Conservation (phyloP, 176 grass and related monocot species). For the Triticum dicoccoides region DNA sequence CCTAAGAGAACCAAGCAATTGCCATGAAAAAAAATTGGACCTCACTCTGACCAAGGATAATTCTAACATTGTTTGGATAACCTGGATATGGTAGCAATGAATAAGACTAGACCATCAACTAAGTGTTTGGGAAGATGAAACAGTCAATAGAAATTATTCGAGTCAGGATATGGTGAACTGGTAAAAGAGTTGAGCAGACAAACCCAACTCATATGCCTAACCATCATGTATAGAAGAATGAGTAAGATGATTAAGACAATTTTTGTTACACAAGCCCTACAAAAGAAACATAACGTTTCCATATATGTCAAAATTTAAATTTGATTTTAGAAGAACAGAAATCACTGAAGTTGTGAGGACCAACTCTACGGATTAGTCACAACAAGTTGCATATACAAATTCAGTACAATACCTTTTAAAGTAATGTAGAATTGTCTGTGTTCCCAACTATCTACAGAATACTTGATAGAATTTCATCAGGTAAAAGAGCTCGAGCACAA, state of each 20-base stretch:
- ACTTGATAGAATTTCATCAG: constrained; percentile 64
- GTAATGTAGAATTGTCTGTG: constrained; percentile 56
- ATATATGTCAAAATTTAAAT: not conserved
- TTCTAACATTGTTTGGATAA: not conserved
- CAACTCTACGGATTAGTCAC: not conserved
- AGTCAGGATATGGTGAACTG: not conserved
- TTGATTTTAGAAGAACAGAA: not conserved
- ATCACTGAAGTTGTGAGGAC: not conserved
- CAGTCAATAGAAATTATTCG: not conserved
- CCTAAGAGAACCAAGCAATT: not conserved
- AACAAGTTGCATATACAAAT: not conserved
- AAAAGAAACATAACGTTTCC: not conserved
- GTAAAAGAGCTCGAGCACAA: constrained; percentile 71
- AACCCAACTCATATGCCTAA: not conserved
- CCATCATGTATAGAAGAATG: not conserved
- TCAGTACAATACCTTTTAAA: constrained; percentile 59
- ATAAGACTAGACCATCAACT: not conserved
- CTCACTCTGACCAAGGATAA: not conserved
- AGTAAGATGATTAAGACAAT: not conserved
- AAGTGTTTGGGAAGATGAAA: not conserved
- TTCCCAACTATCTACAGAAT: constrained; percentile 83
- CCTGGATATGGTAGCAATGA: constrained; percentile 19
- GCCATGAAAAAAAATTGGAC: not conserved
- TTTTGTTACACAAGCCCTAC: not conserved
- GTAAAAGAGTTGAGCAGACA: constrained; percentile 9